Base-by-base conservation (phyloP, 306 rosid genomes). In the Fragaria nilgerrensis region DNA sequence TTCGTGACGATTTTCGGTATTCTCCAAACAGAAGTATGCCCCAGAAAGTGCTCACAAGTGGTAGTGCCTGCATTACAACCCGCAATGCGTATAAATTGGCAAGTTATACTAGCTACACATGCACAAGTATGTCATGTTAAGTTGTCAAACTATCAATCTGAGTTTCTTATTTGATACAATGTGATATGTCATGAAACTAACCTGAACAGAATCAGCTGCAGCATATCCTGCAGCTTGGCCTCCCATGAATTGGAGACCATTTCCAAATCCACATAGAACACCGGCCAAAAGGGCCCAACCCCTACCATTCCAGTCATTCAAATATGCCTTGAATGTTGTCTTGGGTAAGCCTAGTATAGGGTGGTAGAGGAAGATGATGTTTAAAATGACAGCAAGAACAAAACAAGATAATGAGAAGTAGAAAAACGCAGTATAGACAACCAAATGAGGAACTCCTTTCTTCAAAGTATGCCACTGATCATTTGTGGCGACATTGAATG, bases 221-320 rank as follows among this genome's bases (percentile, higher is more conserved):
- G 97, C 99, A 81, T 95, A 95, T 47, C 99, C 99, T 12, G 98
- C 98, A 56, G 99, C 97, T 83, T 95, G 91, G 25, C 99, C 99
- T 20, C 97, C 97, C 99, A 95, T 95, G 69, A 95, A 95, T 75
- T 95, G 92, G 65, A 95, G 96, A 3, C 97, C 99, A 75, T 95
- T 92, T 27, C 99, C 97, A 69, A 87, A 92, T 2, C 99, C 99
- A 70, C 99, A 95, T 74, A 95, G 87, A 16, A 92, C 15, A 32
- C 99, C 97, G 19, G 99, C 99, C 87, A 95, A 80, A 27, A 95
- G 52, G 74, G 99, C 97, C 99, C 96, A 95, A 7, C 93, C 88
- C 80, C 99, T 84, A 15, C 99, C 99, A 62, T 92, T 69, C 92
- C 92, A 92, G 55, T 95, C 99, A 43, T 74, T 73, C 76, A 90